phyloP scores from a whole-genome alignment of 1,284 basidiomycete genomes.

The Phellopilus nigrolimitatus region DNA sequence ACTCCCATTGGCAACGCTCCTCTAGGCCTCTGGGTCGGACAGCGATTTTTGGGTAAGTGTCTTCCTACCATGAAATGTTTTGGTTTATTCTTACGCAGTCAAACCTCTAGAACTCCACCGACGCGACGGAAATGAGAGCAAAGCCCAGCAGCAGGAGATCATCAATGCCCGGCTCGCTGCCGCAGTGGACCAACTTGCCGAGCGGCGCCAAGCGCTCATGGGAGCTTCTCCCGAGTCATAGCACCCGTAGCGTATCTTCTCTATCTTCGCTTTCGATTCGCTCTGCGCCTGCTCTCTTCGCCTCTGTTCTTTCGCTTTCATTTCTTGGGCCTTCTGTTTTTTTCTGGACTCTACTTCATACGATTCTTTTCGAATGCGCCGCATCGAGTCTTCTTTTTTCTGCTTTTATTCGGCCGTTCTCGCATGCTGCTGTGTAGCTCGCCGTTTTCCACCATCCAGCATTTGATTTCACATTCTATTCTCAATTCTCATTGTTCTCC shows the following conservation, averaged over 20 bases:
- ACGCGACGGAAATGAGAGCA: slow-evolving; percentile 43
- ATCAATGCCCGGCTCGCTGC: slow-evolving; percentile 30
- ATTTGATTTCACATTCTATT: not conserved
- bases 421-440: not conserved
- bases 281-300: not conserved
- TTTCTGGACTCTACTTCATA: too few species aligned
- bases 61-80: not conserved
- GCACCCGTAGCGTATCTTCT: not conserved
- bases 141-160: slow-evolving; percentile 36
- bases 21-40: slow-evolving; percentile 66
- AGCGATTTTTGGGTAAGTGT: slow-evolving; percentile 55
- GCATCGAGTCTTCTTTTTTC: not conserved
- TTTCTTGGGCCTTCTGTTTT: too few species aligned
- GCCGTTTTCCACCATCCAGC: not conserved
- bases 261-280: not conserved
- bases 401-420: not conserved
- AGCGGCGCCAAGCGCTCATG: slow-evolving; percentile 5
- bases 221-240: not conserved
- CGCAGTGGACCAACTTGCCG: slow-evolving; percentile 10
- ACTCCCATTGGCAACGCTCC: slow-evolving; percentile 51
- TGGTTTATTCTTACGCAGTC: not conserved
- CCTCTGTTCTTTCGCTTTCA: too few species aligned
- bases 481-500: too few species aligned
- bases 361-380: too few species aligned
- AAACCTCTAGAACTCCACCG: slow-evolving; percentile 28